Conservation (phyloP, 2,329 filamentous ascomycete species). For the Trichoderma pleuroti region DNA sequence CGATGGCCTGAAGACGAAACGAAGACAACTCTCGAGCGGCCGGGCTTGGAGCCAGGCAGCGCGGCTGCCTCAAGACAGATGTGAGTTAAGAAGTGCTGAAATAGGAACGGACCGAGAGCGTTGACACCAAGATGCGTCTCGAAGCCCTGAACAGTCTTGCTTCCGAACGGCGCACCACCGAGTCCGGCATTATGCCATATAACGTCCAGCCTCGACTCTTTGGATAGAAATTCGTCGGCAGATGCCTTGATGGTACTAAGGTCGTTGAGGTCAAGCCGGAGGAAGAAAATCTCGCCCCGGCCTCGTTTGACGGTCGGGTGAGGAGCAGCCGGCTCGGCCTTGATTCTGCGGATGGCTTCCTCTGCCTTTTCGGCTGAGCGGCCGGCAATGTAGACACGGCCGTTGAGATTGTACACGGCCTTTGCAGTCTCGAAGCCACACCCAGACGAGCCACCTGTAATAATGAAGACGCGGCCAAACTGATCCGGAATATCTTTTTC, state of each 20-base stretch:
- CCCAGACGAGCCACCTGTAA: not conserved
- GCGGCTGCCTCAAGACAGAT: not conserved
- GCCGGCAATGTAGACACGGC: not conserved
- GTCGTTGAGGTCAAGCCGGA: not conserved
- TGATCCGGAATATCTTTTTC: not conserved
- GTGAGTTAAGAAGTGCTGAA: not conserved
- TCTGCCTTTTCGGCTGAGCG: not conserved
- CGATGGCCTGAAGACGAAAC: not conserved
- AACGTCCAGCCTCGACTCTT: not conserved
- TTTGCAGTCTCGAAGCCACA: not conserved
- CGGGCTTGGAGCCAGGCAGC: not conserved
- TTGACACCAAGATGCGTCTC: not conserved
- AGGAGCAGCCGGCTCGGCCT: not conserved
- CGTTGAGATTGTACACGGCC: not conserved
- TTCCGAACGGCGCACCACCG: not conserved
- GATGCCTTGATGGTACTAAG: not conserved
- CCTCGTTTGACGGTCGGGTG: not conserved
- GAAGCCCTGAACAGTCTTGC: not conserved
- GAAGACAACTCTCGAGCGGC: not conserved
- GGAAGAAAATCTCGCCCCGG: not conserved
- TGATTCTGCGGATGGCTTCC: not conserved
- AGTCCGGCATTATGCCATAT: not conserved
- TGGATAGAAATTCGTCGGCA: not conserved
- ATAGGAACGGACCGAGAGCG: not conserved
- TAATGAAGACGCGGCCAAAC: not conserved